A percentile compares a stretch with the other conserved stretches of the same genome.
These are phyloP conservation scores for Tympanopsis confertula DNA, from an alignment of 2,329 filamentous ascomycete species.

Conservation along the genomic window DNA sequence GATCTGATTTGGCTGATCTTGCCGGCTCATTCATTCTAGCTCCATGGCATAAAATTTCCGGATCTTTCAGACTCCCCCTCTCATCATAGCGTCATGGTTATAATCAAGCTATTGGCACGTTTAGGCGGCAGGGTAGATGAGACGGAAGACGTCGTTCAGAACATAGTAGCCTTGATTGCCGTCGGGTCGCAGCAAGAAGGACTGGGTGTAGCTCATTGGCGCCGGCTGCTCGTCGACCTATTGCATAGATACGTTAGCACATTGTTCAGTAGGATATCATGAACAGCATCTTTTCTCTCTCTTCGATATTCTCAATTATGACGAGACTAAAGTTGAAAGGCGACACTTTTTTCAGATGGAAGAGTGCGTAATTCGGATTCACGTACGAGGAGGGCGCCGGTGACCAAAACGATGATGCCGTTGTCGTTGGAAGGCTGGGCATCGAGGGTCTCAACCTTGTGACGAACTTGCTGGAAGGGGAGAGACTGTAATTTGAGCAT, in stretches of 20 bases:
- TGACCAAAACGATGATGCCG: constrained; percentile 77
- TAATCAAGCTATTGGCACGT: too few species aligned
- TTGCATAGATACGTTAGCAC: neutral
- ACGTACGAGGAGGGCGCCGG: constrained; percentile 70
- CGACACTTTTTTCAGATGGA: neutral
- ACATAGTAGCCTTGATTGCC: constrained; percentile 64
- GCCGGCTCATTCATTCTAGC: too few species aligned
- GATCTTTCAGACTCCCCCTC: too few species aligned
- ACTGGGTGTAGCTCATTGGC: constrained; percentile 84
- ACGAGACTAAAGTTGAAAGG: constrained; percentile 1
- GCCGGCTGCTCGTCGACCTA: constrained; percentile 77
- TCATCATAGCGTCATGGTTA: too few species aligned
- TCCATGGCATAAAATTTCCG: too few species aligned
- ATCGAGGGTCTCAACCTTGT: constrained; percentile 68
- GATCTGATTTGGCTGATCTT: too few species aligned
- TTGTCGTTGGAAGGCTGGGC: constrained; percentile 63
- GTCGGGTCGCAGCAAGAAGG: constrained; percentile 73
- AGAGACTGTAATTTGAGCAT: constrained; percentile 41
- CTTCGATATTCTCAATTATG: too few species aligned
- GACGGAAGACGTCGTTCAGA: constrained; percentile 89
- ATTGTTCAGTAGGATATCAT: too few species aligned
- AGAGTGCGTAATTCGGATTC: neutral
- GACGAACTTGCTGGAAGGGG: constrained; percentile 71
- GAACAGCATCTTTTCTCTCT: too few species aligned
- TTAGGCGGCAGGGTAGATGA: too few species aligned